Evolutionary conservation across 2,329 filamentous ascomycete species (phyloP).

Genomic region (Chaetomium strumarium): DNA sequence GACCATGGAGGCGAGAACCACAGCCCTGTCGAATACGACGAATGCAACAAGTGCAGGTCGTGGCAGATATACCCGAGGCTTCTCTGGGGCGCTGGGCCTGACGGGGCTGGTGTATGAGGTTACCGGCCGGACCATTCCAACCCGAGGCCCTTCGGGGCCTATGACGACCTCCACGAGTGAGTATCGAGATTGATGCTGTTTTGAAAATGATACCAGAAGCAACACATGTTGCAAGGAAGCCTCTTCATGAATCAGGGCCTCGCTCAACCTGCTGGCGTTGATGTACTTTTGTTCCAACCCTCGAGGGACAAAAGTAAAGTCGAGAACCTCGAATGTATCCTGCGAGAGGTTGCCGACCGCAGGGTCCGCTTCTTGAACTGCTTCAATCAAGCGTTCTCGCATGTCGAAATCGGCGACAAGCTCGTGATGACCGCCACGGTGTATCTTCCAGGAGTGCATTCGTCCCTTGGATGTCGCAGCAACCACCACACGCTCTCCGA

Average conservation of each 20-base stretch:
- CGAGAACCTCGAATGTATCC: conserved; percentile 66
- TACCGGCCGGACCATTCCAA: conserved; percentile 64
- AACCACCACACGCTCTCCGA: conserved; percentile 80
- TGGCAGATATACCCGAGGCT: conserved; percentile 70
- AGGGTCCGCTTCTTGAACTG: conserved; percentile 52
- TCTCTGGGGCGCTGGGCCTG: conserved; percentile 36
- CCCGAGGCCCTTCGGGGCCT: conserved; percentile 43
- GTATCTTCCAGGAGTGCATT: conserved; percentile 81
- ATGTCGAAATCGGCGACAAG: conserved; percentile 67
- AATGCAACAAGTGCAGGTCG: conserved; percentile 75
- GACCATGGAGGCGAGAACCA: conserved; percentile 70
- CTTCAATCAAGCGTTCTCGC: conserved; percentile 56
- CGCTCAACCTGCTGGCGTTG: conserved; percentile 45
- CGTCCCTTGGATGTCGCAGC: conserved; percentile 71
- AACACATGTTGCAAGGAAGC: conserved; percentile 53
- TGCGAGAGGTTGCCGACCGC: conserved; percentile 43
- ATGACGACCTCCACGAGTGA: conserved; percentile 68
- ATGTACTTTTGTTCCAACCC: conserved; percentile 45
- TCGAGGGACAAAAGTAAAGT: conserved; percentile 66
- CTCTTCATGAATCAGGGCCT: conserved; percentile 45
- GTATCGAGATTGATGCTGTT: conserved; percentile 55
- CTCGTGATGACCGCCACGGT: conserved; percentile 78
- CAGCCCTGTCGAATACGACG: conserved; percentile 69
- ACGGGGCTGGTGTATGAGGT: conserved; percentile 55
- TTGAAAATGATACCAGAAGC: conserved; percentile 52